These are phyloP conservation scores for Beta vulgaris DNA, from an alignment of 148 eudicot genomes.

Conservation along the genomic window DNA sequence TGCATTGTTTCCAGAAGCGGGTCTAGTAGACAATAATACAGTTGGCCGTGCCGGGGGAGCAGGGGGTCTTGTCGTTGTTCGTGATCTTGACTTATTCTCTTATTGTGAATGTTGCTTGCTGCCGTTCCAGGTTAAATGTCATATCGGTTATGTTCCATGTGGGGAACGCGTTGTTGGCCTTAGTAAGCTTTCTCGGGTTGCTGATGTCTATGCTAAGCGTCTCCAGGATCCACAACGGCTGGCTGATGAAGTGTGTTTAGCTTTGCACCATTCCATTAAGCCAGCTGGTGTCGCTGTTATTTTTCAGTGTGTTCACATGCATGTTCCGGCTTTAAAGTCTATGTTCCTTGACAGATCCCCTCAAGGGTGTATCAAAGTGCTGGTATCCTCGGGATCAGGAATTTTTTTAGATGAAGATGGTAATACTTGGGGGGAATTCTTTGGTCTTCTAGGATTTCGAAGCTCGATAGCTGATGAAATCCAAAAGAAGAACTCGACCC, in stretches of 20 bases:
- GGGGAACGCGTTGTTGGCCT: conserved; percentile 87
- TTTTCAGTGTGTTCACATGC: conserved; percentile 69
- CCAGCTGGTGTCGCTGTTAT: conserved; percentile 77
- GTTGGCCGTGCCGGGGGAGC: conserved; percentile 88
- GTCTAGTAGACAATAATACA: conserved; percentile 48
- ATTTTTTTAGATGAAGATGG: conserved; percentile 47
- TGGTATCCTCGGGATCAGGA: conserved; percentile 69
- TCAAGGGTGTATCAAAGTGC: conserved; percentile 42
- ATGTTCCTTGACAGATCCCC: conserved; percentile 42
- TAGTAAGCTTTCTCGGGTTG: conserved; percentile 92
- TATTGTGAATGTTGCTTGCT: conserved; percentile 87
- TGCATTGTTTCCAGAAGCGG: conserved; percentile 92
- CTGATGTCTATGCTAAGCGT: conserved; percentile 75
- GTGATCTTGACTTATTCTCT: conserved; percentile 89
- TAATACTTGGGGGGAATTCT: conserved; percentile 59
- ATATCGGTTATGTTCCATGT: conserved; percentile 84
- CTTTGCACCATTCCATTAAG: conserved; percentile 55
- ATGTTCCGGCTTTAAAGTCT: conserved; percentile 54
- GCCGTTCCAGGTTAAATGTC: conserved; percentile 92
- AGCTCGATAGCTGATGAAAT: conserved; percentile 34
- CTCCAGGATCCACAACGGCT: conserved; percentile 83
- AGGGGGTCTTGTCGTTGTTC: conserved; percentile 85
- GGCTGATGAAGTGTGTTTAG: conserved; percentile 71
- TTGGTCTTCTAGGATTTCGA: conserved; percentile 51
- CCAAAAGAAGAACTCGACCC: conserved; percentile 15